These are phyloP conservation scores for Prunus armeniaca DNA, from an alignment of 306 rosid genomes.

Conservation along the genomic window DNA sequence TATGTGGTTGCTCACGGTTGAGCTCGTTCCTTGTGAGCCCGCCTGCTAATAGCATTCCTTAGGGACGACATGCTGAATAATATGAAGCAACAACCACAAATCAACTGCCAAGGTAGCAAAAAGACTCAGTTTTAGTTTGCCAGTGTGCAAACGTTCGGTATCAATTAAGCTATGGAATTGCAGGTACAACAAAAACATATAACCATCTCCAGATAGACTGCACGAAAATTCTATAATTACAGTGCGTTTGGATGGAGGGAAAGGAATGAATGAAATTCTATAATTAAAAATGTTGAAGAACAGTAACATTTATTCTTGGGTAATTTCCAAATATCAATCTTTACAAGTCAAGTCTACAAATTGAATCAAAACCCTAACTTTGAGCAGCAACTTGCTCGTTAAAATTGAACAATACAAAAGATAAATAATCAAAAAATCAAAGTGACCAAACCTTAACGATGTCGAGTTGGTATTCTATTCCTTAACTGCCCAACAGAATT, in stretches of 20 bases:
- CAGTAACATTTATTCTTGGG: background rate
- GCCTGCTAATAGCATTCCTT: slow-evolving; percentile 59
- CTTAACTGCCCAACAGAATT: background rate
- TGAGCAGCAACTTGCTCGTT: background rate
- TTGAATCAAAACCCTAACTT: background rate
- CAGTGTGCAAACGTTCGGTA: background rate
- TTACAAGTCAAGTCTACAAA: background rate
- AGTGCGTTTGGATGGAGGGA: background rate
- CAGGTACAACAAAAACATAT: background rate
- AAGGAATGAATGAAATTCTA: background rate
- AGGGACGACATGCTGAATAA: slow-evolving; percentile 61
- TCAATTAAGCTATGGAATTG: background rate
- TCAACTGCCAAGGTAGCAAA: slow-evolving; percentile 1
- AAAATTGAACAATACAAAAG: background rate
- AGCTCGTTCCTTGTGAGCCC: slow-evolving; percentile 79
- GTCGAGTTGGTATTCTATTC: background rate
- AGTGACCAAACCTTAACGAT: background rate
- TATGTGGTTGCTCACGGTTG: slow-evolving; percentile 57
- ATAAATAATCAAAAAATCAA: background rate
- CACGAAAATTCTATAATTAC: background rate
- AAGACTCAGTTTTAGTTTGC: background rate
- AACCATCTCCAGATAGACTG: background rate
- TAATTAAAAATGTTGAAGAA: background rate
- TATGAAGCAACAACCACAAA: background rate
- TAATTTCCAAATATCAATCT: background rate